Evolutionary conservation across 768 basidiomycete genomes (phyloP), one percentile per base, ranked within the genome.

Genomic region (Pleurotus tuoliensis): DNA sequence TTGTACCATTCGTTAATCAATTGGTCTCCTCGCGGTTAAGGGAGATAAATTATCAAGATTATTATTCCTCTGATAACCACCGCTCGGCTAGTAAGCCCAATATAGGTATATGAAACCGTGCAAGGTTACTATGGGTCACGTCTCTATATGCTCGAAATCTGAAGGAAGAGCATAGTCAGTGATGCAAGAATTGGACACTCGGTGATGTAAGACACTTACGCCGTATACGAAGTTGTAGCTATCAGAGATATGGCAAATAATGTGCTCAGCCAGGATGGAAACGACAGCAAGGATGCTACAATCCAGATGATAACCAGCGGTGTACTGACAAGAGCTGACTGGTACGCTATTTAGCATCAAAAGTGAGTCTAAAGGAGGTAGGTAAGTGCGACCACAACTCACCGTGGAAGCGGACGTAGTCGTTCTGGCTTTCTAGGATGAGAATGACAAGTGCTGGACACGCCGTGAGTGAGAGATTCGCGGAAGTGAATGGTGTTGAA

Each of bases 401-500:
- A 88, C 88, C 86, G 66, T 90, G 88, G 66, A 90, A 91, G 53
- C 90, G 83, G 57, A 90, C 82, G 59, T 82, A 87, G 68, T 90
- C 86, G 62, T 87, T 88, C 58, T 82, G 80, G 8, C 84, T 92
- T 70, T 92, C 89, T n/a, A 84, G 59, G n/a, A 89, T 77, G 8
- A 92, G 76, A 30, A 90, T 68, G 1, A 75, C 24, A 27, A 91
- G 69, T 2, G 90, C 90, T 89, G 56, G 24, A 22, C n/a, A 20
- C 0, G 20, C 5, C 4, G 15, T 16, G 16, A 57, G 16, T 27
- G n/a, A 13, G 13, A 37, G 56, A 56, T 25, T 18, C 46, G 20
- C 47, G 30, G 43, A 20, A 56, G 46, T 16, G 24, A 52, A 11
- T 39, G 47, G 58, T 16, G 55, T 22, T 49, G 15, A n/a, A 41